Percentiles rank a stretch among this genome's conserved stretches.
Conservation (phyloP, 768 basidiomycete genomes). For the Leucocoprinus birnbaumii region DNA sequence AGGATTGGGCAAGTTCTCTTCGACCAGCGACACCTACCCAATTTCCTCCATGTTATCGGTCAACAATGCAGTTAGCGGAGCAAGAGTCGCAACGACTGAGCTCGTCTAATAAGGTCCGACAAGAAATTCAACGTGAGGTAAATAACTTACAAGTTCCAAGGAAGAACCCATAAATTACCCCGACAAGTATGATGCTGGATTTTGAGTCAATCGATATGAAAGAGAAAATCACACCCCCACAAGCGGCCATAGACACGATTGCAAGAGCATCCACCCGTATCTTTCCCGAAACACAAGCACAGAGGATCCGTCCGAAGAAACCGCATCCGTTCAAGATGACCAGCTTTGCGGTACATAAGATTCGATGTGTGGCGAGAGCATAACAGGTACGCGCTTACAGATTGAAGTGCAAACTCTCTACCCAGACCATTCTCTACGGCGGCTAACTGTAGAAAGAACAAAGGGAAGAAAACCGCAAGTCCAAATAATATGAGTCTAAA, state of each 20-base stretch:
- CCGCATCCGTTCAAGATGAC: neutral
- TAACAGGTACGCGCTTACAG: constrained; percentile 15
- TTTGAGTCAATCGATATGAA: constrained; percentile 25
- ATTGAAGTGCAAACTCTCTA: constrained; percentile 25
- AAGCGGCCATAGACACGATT: constrained; percentile 32
- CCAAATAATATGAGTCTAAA: constrained; percentile 17
- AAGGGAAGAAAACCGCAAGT: constrained; percentile 26
- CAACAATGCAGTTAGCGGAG: too few species aligned
- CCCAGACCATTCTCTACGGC: constrained; percentile 27
- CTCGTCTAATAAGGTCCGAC: too few species aligned
- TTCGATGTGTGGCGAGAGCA: too few species aligned
- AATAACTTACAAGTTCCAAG: constrained; percentile 19
- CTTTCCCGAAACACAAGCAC: neutral
- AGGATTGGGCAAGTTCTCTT: too few species aligned
- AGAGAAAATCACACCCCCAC: constrained; percentile 27
- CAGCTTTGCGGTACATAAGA: neutral
- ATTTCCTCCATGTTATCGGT: too few species aligned
- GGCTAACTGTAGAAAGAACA: constrained; percentile 39
- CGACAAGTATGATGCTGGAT: constrained; percentile 25
- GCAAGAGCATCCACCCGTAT: neutral
- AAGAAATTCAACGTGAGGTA: too few species aligned
- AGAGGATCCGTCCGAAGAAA: neutral
- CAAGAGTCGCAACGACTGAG: too few species aligned
- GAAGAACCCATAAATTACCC: constrained; percentile 36
- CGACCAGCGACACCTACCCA: too few species aligned